Evolutionary conservation across 176 grass and related monocot genomes (phyloP).

Genomic region (Stipa capillata): DNA sequence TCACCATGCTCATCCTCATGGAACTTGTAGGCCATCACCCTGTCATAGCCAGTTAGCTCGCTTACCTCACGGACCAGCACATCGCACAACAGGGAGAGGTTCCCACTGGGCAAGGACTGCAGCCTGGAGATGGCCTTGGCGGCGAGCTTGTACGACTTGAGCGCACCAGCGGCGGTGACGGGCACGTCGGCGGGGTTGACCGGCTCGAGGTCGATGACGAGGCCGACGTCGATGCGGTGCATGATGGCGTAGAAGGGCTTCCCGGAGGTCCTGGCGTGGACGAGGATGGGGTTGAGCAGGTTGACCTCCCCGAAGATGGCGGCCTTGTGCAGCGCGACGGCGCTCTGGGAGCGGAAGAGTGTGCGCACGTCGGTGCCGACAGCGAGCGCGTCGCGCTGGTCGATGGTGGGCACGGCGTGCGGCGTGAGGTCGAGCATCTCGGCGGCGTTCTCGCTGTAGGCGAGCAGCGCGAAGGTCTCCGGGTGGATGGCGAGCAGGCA

Average conservation of each 20-base stretch:
- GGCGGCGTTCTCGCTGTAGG: conserved; percentile 88
- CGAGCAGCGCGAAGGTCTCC: conserved; percentile 57
- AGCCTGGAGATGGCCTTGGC: conserved; percentile 90
- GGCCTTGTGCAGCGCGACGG: conserved; percentile 76
- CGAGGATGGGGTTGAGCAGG: conserved; percentile 86
- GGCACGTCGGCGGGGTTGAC: conserved; percentile 80
- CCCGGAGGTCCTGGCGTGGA: conserved; percentile 76
- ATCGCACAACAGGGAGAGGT: conserved; percentile 87
- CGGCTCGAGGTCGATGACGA: conserved; percentile 88
- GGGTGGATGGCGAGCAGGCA: conserved; percentile 74
- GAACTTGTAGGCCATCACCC: conserved; percentile 97
- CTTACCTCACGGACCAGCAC: conserved; percentile 85
- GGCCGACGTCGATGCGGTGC: conserved; percentile 69
- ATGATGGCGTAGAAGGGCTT: conserved; percentile 98
- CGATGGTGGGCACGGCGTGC: conserved; percentile 88
- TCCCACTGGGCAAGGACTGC: conserved; percentile 78
- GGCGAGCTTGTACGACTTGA: conserved; percentile 90
- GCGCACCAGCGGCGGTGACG: conserved; percentile 64
- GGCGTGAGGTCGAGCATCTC: conserved; percentile 96
- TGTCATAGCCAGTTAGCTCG: conserved; percentile 80
- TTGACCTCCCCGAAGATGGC: conserved; percentile 68
- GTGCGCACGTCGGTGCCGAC: conserved; percentile 60
- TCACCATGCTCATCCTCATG: conserved; percentile 95
- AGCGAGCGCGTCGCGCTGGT: conserved; percentile 60
- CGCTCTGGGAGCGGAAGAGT: conserved; percentile 72